A percentile compares a stretch with the other conserved stretches of the same genome.
phyloP scores from a whole-genome alignment of 208 protist genomes.

The Leishmania braziliensis region DNA sequence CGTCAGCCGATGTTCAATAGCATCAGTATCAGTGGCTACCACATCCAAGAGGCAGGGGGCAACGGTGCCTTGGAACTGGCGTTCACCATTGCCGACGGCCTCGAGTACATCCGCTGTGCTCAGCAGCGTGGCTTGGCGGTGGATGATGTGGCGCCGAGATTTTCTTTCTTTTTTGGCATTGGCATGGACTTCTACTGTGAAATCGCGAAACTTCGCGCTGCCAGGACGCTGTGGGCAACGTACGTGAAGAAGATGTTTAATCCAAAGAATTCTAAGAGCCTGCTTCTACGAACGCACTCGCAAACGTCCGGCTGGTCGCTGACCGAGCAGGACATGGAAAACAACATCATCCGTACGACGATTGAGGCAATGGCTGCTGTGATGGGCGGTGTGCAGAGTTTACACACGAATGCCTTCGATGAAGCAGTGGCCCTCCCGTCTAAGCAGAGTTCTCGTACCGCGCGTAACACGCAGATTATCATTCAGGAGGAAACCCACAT shows the following conservation, averaged over 20 bases:
- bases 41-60: slow-evolving; percentile 96
- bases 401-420: slow-evolving; percentile 97
- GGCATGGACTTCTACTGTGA: slow-evolving; percentile 98
- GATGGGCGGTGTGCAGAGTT: slow-evolving; percentile 91
- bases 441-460: slow-evolving; percentile 89
- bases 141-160: slow-evolving; percentile 94
- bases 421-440: slow-evolving; percentile 96
- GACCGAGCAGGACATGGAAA: slow-evolving; percentile 96
- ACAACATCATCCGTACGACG: slow-evolving; percentile 97
- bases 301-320: slow-evolving; percentile 97
- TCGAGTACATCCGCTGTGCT: slow-evolving; percentile 93
- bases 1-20: slow-evolving; percentile 97
- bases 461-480: slow-evolving; percentile 97
- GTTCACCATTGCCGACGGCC: slow-evolving; percentile 96
- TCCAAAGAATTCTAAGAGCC: slow-evolving; percentile 89
- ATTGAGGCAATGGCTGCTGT: slow-evolving; percentile 97
- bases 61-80: slow-evolving; percentile 92
- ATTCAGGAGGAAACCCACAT: slow-evolving; percentile 94
- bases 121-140: slow-evolving; percentile 74
- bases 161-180: slow-evolving; percentile 97
- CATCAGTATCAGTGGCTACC: slow-evolving; percentile 95
- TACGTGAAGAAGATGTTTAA: slow-evolving; percentile 94
- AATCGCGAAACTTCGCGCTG: slow-evolving; percentile 96
- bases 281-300: slow-evolving; percentile 95
- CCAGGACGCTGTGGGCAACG: slow-evolving; percentile 93